Evolutionary conservation across 805 yeast genomes (phyloP).

Genomic region (Myxozyma sirexii): DNA sequence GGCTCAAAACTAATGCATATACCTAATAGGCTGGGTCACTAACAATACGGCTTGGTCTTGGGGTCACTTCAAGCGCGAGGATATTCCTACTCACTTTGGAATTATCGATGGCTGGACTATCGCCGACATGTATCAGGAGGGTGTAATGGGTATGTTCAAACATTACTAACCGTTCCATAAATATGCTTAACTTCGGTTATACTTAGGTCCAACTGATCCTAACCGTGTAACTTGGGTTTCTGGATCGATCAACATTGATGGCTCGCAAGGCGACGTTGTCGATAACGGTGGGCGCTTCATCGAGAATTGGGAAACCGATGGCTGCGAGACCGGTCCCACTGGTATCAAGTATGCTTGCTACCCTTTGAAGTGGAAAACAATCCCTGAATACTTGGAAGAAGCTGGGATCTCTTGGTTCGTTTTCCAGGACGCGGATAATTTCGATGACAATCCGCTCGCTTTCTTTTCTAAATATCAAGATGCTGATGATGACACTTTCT

Average conservation of each 20-base stretch:
- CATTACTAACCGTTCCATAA: not conserved
- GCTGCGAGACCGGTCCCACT: conserved; percentile 28
- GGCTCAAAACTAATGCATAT: not conserved
- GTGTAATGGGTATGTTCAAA: conserved; percentile 28
- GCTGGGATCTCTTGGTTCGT: conserved; percentile 32
- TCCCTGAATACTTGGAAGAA: conserved; percentile 32
- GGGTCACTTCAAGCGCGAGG: conserved; percentile 34
- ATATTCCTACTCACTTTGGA: conserved; percentile 36
- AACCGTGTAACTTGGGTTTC: conserved; percentile 36
- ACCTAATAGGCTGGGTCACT: conserved; percentile 32
- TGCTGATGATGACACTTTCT: conserved; percentile 14
- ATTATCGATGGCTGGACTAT: conserved; percentile 38
- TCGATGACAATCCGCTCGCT: conserved; percentile 32
- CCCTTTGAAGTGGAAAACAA: conserved; percentile 36
- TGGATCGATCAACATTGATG: conserved; percentile 35
- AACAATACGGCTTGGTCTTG: conserved; percentile 37
- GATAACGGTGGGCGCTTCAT: conserved; percentile 33
- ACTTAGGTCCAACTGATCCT: conserved; percentile 33
- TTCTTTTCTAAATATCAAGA: conserved; percentile 30
- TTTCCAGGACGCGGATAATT: conserved; percentile 32
- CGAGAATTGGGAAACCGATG: conserved; percentile 33
- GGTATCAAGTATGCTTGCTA: conserved; percentile 30
- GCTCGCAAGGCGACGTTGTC: conserved; percentile 28
- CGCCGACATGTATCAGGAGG: conserved; percentile 38
- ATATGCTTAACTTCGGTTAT: not conserved